phyloP scores from a whole-genome alignment of 805 yeast species.

The Pichia paraexigua region DNA sequence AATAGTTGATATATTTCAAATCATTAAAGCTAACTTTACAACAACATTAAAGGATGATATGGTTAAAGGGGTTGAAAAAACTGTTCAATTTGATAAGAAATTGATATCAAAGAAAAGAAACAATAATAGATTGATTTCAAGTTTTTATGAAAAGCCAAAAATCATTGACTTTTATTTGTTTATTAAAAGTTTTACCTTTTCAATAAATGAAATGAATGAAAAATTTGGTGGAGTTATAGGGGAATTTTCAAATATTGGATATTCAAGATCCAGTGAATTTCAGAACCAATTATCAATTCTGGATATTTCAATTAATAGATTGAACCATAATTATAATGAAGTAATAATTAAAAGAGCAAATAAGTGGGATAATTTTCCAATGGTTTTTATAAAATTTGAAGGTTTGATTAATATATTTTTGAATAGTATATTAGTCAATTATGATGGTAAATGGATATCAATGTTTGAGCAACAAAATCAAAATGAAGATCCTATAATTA shows the following conservation, averaged over 20 bases:
- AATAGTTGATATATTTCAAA: not conserved
- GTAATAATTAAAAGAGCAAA: constrained; percentile 8
- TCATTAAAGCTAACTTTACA: not conserved
- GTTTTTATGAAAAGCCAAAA: constrained; percentile 18
- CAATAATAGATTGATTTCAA: constrained; percentile 21
- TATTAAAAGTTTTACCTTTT: constrained; percentile 12
- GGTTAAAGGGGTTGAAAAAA: not conserved
- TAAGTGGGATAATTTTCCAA: constrained; percentile 7
- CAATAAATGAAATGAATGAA: constrained; percentile 16
- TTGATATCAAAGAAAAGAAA: not conserved
- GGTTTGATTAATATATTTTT: constrained; percentile 35
- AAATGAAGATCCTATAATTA: constrained; percentile 5
- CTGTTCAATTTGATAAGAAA: constrained; percentile 1
- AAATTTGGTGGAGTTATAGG: constrained; percentile 29
- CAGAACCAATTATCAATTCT: not conserved
- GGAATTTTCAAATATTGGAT: constrained; percentile 12
- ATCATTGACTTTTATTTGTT: constrained; percentile 9
- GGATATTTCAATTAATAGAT: constrained; percentile 3
- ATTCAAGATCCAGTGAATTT: constrained; percentile 14
- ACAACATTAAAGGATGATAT: not conserved
- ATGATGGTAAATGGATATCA: constrained; percentile 52
- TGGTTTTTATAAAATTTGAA: constrained; percentile 7
- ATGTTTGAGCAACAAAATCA: constrained; percentile 29
- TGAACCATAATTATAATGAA: not conserved
- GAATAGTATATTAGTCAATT: constrained; percentile 43